A percentile compares a stretch with the other conserved stretches of the same genome.
phyloP scores from a whole-genome alignment of 2,329 filamentous ascomycete genomes.

The Hyphodiscus sp. region DNA sequence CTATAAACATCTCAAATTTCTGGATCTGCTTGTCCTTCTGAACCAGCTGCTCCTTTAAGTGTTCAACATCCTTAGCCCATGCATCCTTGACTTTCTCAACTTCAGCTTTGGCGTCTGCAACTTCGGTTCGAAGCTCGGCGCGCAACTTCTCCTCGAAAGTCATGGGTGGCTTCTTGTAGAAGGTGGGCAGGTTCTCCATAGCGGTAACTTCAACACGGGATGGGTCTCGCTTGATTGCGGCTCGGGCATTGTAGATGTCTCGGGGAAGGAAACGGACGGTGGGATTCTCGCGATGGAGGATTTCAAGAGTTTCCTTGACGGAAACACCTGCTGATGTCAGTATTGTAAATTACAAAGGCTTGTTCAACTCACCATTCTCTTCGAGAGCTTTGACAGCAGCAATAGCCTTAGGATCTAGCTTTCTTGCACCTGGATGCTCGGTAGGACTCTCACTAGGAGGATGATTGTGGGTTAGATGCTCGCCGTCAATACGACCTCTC shows the following conservation, averaged over 20 bases:
- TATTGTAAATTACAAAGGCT: conserved; percentile 8
- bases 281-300: conserved; percentile 57
- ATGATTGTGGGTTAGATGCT: conserved; percentile 57
- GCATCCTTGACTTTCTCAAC: conserved; percentile 50
- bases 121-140: conserved; percentile 53
- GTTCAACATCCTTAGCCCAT: conserved; percentile 50
- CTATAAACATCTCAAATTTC: conserved; percentile 64
- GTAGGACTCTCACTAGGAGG: conserved; percentile 60
- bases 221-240: conserved; percentile 60
- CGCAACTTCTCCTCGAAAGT: conserved; percentile 59
- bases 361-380: conserved; percentile 50
- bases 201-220: conserved; percentile 55
- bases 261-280: conserved; percentile 56
- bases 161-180: conserved; percentile 59
- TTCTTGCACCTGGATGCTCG: conserved; percentile 59
- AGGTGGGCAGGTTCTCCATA: conserved; percentile 52
- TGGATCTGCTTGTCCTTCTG: conserved; percentile 57
- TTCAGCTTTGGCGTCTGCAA: conserved; percentile 52
- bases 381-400: conserved; percentile 60
- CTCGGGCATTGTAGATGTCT: conserved; percentile 62
- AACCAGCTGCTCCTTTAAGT: conserved; percentile 51
- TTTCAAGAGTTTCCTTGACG: conserved; percentile 60
- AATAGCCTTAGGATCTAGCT: conserved; percentile 61
- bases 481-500: conserved; percentile 53
- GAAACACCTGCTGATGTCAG: conserved; percentile 47